A percentile compares a stretch with the other conserved stretches of the same genome.
phyloP scores from a whole-genome alignment of 176 grass and related monocot genomes.

The Thalia dealbata region DNA sequence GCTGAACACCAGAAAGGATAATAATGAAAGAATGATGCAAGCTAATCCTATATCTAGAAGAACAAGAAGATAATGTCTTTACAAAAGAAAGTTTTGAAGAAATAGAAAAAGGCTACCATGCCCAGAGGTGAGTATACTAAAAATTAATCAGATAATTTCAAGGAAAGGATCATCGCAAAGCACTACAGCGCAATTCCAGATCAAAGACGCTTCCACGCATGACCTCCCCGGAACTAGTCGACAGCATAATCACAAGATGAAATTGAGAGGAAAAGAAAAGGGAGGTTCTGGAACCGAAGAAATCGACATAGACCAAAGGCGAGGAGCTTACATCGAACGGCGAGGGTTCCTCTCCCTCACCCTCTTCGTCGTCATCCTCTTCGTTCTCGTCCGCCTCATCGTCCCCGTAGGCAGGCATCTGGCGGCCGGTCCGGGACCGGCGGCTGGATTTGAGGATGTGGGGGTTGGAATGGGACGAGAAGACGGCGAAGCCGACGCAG shows the following conservation, averaged over 20 bases:
- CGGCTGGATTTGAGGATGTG: slow-evolving; percentile 19
- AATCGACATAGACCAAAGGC: background rate
- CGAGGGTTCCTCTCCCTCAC: background rate
- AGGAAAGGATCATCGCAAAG: too few relatives aligned
- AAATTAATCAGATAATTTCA: too few relatives aligned
- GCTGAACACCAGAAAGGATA: background rate
- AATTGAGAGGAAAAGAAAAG: background rate
- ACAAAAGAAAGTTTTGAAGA: background rate
- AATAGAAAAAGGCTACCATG: background rate
- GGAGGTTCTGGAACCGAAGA: too few relatives aligned
- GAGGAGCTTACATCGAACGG: background rate
- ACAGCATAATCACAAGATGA: background rate
- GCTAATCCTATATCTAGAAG: background rate
- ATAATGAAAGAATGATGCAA: background rate
- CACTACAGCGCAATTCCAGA: too few relatives aligned
- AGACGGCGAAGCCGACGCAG: slow-evolving; percentile 7
- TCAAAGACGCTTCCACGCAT: too few relatives aligned
- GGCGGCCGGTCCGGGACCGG: slow-evolving; percentile 9
- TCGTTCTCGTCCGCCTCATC: background rate
- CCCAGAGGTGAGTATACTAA: too few relatives aligned
- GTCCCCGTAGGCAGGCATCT: background rate
- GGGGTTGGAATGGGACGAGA: slow-evolving; percentile 16
- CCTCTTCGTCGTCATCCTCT: background rate
- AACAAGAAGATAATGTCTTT: background rate
- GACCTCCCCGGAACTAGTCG: background rate